Conservation (phyloP, 148 eudicot genomes). For the Beta vulgaris region DNA sequence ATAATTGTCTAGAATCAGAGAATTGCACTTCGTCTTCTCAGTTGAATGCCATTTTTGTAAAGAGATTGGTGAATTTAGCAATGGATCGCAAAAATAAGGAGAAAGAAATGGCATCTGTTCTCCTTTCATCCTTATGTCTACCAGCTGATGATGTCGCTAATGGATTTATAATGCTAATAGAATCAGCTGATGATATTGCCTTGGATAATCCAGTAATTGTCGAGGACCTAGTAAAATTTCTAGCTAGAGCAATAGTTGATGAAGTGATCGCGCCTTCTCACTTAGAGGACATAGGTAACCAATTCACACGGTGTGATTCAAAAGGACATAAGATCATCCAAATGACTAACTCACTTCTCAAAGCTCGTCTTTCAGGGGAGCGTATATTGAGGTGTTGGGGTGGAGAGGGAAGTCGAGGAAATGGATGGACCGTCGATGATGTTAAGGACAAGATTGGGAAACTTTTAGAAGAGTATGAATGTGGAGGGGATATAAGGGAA, state of each 20-base stretch:
- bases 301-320: slow-evolving; percentile 29
- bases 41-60: slow-evolving; percentile 48
- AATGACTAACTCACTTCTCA: slow-evolving; percentile 47
- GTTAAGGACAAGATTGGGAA: slow-evolving; percentile 49
- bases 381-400: slow-evolving; percentile 68
- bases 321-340: slow-evolving; percentile 43
- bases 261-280: slow-evolving; percentile 55
- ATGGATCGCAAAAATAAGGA: slow-evolving; percentile 63
- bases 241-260: slow-evolving; percentile 53
- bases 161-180: slow-evolving; percentile 47
- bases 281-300: slow-evolving; percentile 42
- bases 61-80: slow-evolving; percentile 48
- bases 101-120: slow-evolving; percentile 66
- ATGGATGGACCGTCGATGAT: slow-evolving; percentile 51
- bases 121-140: slow-evolving; percentile 48
- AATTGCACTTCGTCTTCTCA: slow-evolving; percentile 34
- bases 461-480: slow-evolving; percentile 53
- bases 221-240: slow-evolving; percentile 54
- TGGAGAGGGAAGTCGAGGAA: slow-evolving; percentile 44
- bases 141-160: slow-evolving; percentile 44
- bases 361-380: slow-evolving; percentile 52
- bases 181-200: slow-evolving; percentile 59
- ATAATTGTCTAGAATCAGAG: slow-evolving; percentile 39
- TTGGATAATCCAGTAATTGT: slow-evolving; percentile 51
- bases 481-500: slow-evolving; percentile 56